Evolutionary conservation across 164 flowering plant species (phyloP).

Genomic region (Umbilicus rupestris): DNA sequence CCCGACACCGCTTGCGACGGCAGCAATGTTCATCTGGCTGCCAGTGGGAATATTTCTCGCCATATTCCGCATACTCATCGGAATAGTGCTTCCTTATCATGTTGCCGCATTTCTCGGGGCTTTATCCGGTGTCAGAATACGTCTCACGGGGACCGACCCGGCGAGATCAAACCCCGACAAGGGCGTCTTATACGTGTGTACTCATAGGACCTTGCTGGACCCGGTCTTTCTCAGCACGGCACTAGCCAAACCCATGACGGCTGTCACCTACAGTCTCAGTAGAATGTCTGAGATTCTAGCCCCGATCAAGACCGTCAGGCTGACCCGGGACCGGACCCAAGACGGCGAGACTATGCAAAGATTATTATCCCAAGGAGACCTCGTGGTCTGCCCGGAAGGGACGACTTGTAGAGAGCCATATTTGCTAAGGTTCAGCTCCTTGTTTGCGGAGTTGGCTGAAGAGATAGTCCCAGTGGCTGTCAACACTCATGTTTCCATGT

Average conservation of each 20-base stretch:
- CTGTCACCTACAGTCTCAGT: constrained; percentile 84
- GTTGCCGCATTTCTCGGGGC: constrained; percentile 21
- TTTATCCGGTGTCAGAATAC: constrained; percentile 33
- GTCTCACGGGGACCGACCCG: constrained; percentile 22
- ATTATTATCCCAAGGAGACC: constrained; percentile 55
- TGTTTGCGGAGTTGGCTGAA: constrained; percentile 73
- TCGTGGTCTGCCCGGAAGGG: constrained; percentile 91
- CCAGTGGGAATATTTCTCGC: constrained; percentile 55
- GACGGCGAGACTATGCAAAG: constrained; percentile 57
- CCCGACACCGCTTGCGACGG: constrained; percentile 67
- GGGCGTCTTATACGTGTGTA: constrained; percentile 69
- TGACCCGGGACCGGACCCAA: constrained; percentile 47
- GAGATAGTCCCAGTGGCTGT: constrained; percentile 82
- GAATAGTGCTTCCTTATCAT: constrained; percentile 42
- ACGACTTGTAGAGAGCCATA: constrained; percentile 94
- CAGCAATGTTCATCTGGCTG: constrained; percentile 72
- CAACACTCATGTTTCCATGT: constrained; percentile 56
- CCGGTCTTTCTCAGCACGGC: constrained; percentile 31
- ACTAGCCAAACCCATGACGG: constrained; percentile 40
- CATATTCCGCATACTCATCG: constrained; percentile 43
- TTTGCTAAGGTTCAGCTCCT: constrained; percentile 62
- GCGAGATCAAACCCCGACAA: constrained; percentile 10
- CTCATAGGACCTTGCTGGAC: constrained; percentile 72
- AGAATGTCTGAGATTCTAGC: constrained; percentile 57
- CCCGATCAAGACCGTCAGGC: constrained; percentile 63